phyloP scores from a whole-genome alignment of 306 rosid species.

The Sechiopsis laciniata region DNA sequence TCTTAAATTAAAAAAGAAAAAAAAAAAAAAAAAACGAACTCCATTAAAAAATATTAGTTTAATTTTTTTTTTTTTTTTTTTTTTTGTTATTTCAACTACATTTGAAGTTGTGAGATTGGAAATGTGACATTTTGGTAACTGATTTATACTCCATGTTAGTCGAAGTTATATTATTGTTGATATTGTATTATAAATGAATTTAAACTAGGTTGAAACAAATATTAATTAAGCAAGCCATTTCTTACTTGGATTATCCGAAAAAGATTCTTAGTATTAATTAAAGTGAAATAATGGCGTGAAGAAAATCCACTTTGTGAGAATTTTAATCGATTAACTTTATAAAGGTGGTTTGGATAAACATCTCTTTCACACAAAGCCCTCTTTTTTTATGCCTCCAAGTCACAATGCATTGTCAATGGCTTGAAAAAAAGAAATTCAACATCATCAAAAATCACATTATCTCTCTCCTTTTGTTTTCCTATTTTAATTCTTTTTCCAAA shows the following conservation, averaged over 20 bases:
- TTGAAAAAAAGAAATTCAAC: neutral
- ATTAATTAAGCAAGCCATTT: neutral
- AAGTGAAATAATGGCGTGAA: neutral
- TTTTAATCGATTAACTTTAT: neutral
- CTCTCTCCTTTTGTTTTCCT: neutral
- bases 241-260: neutral
- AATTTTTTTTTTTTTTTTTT: no score
- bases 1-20: no score
- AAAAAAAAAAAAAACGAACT: no score
- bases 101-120: no score
- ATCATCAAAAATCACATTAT: neutral
- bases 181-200: no score
- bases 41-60: no score
- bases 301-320: neutral
- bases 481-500: neutral
- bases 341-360: slow-evolving; percentile 17
- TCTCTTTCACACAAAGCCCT: neutral
- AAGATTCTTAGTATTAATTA: neutral
- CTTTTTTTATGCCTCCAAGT: slow-evolving; percentile 4
- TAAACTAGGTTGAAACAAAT: neutral
- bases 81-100: no score
- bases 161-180: no score
- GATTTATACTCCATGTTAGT: neutral
- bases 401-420: slow-evolving; percentile 16
- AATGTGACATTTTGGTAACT: no score